These are phyloP conservation scores for Ostreobium quekettii DNA, from an alignment of 139 green algal species.

Conservation along the genomic window DNA sequence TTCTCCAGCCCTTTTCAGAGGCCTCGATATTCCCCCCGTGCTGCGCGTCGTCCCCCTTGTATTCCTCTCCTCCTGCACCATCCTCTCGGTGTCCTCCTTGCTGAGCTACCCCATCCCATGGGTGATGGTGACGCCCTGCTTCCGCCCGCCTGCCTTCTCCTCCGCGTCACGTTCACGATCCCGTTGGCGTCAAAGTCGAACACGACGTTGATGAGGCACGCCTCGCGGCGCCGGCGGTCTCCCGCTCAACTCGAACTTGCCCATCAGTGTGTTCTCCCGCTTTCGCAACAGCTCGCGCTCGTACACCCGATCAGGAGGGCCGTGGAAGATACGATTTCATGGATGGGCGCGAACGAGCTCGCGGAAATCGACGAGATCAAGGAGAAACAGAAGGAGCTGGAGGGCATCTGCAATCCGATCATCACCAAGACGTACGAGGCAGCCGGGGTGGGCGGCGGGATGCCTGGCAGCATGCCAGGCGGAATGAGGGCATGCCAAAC, in stretches of 20 bases:
- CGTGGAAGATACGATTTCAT: slow-evolving; percentile 77
- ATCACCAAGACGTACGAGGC: slow-evolving; percentile 68
- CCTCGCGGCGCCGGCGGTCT: slow-evolving; percentile 94
- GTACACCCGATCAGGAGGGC: slow-evolving; percentile 80
- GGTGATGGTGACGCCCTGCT: slow-evolving; percentile 99
- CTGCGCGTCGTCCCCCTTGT: slow-evolving; percentile 94
- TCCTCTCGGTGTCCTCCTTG: slow-evolving; percentile 98
- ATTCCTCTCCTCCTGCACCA: slow-evolving; percentile 97
- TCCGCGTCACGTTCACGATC: slow-evolving; percentile 96
- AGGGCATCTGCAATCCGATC: slow-evolving; percentile 87
- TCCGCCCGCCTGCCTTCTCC: slow-evolving; percentile 92
- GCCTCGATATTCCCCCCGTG: slow-evolving; percentile 86
- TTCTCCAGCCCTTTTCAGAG: slow-evolving; percentile 94
- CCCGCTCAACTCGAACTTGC: slow-evolving; percentile 96
- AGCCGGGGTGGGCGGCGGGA: slow-evolving; percentile 35
- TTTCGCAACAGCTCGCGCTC: slow-evolving; percentile 88
- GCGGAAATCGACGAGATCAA: slow-evolving; percentile 95
- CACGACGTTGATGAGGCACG: slow-evolving; percentile 91
- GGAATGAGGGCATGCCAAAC: slow-evolving; percentile 36
- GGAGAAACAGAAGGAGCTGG: slow-evolving; percentile 95
- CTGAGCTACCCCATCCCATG: slow-evolving; percentile 97
- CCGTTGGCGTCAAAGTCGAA: slow-evolving; percentile 99
- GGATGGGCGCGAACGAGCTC: slow-evolving; percentile 93
- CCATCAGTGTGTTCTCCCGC: slow-evolving; percentile 94
- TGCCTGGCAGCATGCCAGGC: slow-evolving; percentile 41